Percentiles rank a stretch among this genome's conserved stretches.
These are phyloP conservation scores for Blastobotrys parvus DNA, from an alignment of 805 yeast species.

Conservation along the genomic window DNA sequence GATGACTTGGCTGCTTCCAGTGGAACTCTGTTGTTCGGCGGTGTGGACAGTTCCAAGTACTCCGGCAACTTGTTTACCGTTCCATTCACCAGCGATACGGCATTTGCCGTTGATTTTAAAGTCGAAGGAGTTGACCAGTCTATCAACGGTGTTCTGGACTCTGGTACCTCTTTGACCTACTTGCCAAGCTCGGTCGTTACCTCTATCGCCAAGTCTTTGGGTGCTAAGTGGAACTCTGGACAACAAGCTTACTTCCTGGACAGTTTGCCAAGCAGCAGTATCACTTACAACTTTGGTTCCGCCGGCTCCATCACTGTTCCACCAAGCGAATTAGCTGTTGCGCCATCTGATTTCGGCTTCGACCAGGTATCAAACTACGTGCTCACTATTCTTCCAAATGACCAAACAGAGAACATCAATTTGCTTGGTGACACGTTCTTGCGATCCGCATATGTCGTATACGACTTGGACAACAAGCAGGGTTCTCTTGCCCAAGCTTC, in stretches of 20 bases:
- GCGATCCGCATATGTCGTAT: conserved; percentile 50
- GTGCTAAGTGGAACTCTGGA: conserved; percentile 1
- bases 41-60: conserved; percentile 11
- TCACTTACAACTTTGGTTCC: too few species aligned
- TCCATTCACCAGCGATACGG: conserved; percentile 31
- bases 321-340: too few species aligned
- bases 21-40: conserved; percentile 12
- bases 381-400: conserved; percentile 11
- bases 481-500: conserved; percentile 48
- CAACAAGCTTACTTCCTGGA: conserved; percentile 1
- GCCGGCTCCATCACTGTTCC: too few species aligned
- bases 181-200: conserved; percentile 28
- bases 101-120: conserved; percentile 13
- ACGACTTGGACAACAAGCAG: too few species aligned
- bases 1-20: conserved; percentile 21
- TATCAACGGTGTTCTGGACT: conserved; percentile 32
- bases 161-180: conserved; percentile 43
- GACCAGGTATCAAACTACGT: too few species aligned
- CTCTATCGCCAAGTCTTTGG: conserved; percentile 1
- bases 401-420: conserved; percentile 12
- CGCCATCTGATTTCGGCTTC: too few species aligned
- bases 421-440: conserved; percentile 43
- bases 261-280: too few species aligned
- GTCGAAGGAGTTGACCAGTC: conserved; percentile 27
- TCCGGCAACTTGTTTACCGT: conserved; percentile 18